Evolutionary conservation across 768 basidiomycete species (phyloP).

Genomic region (Suillus hirtellus): DNA sequence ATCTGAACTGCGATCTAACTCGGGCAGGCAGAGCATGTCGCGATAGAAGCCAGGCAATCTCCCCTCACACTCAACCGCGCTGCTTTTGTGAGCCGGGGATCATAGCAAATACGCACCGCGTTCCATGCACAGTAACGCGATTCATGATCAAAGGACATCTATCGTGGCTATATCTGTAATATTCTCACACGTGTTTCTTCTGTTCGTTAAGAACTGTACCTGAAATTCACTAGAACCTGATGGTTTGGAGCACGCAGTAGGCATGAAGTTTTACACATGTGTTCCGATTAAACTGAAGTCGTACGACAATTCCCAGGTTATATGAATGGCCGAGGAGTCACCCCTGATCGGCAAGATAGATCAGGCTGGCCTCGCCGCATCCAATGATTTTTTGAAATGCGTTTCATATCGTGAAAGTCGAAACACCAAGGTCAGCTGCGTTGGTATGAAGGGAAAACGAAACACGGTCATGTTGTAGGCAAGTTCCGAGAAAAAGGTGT

Average conservation of each 20-base stretch:
- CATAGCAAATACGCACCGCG: background rate
- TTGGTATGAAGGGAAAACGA: background rate
- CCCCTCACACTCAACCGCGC: background rate
- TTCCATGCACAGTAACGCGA: background rate
- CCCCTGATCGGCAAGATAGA: background rate
- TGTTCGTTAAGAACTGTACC: background rate
- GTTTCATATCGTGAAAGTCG: background rate
- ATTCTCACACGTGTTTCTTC: background rate
- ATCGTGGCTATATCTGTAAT: background rate
- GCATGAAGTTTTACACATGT: background rate
- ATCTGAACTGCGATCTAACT: background rate
- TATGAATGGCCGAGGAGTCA: background rate
- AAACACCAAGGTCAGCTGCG: background rate
- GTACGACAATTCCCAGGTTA: background rate
- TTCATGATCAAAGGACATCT: background rate
- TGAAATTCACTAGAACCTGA: background rate
- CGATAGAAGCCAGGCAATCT: background rate
- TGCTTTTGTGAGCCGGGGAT: background rate
- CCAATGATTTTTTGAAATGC: background rate
- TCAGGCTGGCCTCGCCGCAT: background rate
- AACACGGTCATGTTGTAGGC: background rate
- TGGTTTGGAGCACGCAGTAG: background rate
- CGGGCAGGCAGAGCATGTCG: background rate
- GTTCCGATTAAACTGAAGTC: background rate
- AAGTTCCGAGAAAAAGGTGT: background rate